phyloP scores from a whole-genome alignment of 192 early-diverging fungal genomes.

The Backusella liffmaniae region DNA sequence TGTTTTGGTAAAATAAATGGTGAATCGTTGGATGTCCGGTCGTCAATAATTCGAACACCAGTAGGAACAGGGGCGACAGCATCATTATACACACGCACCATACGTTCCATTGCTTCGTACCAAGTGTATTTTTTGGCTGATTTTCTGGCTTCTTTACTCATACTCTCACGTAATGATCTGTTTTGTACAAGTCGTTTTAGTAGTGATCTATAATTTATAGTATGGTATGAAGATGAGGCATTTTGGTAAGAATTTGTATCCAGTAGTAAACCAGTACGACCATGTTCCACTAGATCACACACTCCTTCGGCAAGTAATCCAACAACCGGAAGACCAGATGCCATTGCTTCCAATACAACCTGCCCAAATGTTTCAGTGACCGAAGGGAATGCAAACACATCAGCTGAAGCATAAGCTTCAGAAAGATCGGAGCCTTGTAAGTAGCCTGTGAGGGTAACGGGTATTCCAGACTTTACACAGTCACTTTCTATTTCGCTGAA shows the following conservation, averaged over 20 bases:
- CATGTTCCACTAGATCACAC: slow-evolving; percentile 27
- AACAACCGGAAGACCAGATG: slow-evolving; percentile 35
- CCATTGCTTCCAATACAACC: slow-evolving; percentile 33
- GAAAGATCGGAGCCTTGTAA: slow-evolving; percentile 24
- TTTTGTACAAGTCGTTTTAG: slow-evolving; percentile 10
- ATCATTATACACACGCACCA: slow-evolving; percentile 14
- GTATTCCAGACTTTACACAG: slow-evolving; percentile 11
- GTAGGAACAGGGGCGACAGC: neutral
- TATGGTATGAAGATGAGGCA: slow-evolving; percentile 1
- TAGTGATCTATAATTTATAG: neutral
- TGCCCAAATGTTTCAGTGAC: slow-evolving; percentile 38
- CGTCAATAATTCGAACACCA: neutral
- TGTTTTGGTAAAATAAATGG: neutral
- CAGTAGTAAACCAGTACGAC: slow-evolving; percentile 23
- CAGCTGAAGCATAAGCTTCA: slow-evolving; percentile 35
- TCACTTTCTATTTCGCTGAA: slow-evolving; percentile 25
- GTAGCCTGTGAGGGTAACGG: slow-evolving; percentile 35
- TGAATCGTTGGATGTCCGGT: neutral
- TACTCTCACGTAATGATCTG: neutral
- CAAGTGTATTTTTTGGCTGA: slow-evolving; percentile 20
- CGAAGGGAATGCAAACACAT: slow-evolving; percentile 38
- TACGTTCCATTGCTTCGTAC: slow-evolving; percentile 24
- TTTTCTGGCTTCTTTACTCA: slow-evolving; percentile 14
- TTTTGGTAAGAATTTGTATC: neutral
- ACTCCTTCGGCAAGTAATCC: slow-evolving; percentile 34